Evolutionary conservation across 352 stramenopile species (phyloP).

Genomic region (Phytophthora hibernalis): DNA sequence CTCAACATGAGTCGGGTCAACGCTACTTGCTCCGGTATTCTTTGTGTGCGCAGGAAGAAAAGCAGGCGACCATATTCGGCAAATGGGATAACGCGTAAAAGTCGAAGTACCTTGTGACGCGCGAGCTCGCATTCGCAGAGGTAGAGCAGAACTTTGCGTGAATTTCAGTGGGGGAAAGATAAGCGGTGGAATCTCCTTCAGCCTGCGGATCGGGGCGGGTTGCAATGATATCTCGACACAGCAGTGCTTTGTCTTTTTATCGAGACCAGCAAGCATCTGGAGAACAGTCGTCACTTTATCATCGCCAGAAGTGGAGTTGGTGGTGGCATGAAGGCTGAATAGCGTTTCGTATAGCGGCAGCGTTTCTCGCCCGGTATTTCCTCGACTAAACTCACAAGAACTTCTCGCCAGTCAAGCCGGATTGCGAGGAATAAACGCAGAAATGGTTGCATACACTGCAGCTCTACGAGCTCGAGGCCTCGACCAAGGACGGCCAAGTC

Average conservation of each 20-base stretch:
- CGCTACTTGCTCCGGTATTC: slow-evolving; percentile 59
- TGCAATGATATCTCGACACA: slow-evolving; percentile 46
- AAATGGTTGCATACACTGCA: slow-evolving; percentile 39
- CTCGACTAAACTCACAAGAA: slow-evolving; percentile 51
- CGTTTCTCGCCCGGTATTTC: slow-evolving; percentile 48
- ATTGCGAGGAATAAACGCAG: slow-evolving; percentile 48
- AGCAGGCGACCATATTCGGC: slow-evolving; percentile 45
- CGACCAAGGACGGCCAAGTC: slow-evolving; percentile 50
- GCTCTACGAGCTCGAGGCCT: slow-evolving; percentile 45
- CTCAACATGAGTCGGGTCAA: slow-evolving; percentile 71
- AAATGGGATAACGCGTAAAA: slow-evolving; percentile 49
- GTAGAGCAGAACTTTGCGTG: slow-evolving; percentile 50
- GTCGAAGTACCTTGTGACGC: slow-evolving; percentile 57
- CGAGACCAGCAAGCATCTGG: slow-evolving; percentile 46
- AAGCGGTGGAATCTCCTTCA: slow-evolving; percentile 1
- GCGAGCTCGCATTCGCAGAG: slow-evolving; percentile 49
- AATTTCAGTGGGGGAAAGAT: slow-evolving; percentile 10
- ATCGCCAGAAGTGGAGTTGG: not conserved
- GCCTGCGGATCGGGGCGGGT: slow-evolving; percentile 6
- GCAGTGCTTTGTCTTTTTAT: slow-evolving; percentile 47
- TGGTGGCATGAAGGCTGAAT: slow-evolving; percentile 26
- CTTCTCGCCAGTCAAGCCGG: slow-evolving; percentile 27
- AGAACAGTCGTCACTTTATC: slow-evolving; percentile 41
- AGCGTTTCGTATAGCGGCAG: slow-evolving; percentile 54
- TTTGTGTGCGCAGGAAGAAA: slow-evolving; percentile 62